These are phyloP conservation scores for Eimeria falciformis DNA, from an alignment of 169 alveolate species.

Conservation along the genomic window DNA sequence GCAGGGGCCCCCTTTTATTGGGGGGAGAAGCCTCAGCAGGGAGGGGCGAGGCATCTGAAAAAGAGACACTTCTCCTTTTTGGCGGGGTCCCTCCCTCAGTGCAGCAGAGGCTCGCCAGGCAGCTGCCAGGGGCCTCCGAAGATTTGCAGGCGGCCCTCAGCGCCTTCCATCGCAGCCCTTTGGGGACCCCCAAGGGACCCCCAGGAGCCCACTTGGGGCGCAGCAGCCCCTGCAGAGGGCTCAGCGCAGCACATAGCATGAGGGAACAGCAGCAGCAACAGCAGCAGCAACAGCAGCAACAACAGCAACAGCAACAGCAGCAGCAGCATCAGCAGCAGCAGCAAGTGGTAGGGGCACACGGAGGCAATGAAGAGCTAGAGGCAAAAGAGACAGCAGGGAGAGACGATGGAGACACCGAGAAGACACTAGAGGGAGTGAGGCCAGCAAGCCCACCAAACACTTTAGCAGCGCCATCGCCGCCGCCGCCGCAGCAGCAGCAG, in stretches of 20 bases:
- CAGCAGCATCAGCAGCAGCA: neutral
- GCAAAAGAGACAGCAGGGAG: too few relatives aligned
- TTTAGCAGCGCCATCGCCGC: neutral
- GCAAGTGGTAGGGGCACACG: neutral
- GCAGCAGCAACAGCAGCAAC: neutral
- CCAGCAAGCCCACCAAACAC: neutral
- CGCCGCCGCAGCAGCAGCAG: neutral
- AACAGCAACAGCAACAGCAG: neutral
- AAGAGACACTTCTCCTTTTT: too few relatives aligned
- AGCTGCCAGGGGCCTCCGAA: neutral
- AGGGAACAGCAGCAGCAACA: slow-evolving; percentile 13
- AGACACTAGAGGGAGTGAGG: neutral
- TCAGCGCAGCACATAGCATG: too few relatives aligned
- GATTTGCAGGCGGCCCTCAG: neutral
- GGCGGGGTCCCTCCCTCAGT: too few relatives aligned
- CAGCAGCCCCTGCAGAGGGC: slow-evolving; percentile 17
- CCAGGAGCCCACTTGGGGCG: slow-evolving; percentile 24
- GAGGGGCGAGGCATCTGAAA: too few relatives aligned
- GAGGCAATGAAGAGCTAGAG: neutral
- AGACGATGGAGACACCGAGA: neutral
- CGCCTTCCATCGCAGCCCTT: neutral
- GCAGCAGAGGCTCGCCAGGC: slow-evolving; percentile 4
- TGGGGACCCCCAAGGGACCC: neutral
- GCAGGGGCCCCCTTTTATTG: too few relatives aligned
- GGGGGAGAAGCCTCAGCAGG: too few relatives aligned